Conservation (phyloP, 306 rosid species). For the Alnus glutinosa region DNA sequence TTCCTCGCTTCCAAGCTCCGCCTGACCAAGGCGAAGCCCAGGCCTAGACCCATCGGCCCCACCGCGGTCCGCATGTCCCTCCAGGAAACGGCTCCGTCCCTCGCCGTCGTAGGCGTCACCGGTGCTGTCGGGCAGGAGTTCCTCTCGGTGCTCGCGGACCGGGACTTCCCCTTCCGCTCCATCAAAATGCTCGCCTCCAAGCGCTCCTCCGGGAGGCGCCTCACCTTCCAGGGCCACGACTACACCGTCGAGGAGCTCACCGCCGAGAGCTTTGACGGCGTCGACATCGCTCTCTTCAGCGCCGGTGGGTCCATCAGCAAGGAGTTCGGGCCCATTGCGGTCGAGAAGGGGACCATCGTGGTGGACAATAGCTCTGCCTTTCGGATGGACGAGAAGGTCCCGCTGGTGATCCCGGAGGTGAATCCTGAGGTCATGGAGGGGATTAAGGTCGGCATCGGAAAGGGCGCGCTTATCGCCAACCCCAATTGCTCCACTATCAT, state of each 20-base stretch:
- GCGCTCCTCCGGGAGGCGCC: slow-evolving; percentile 76
- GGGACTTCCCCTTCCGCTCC: slow-evolving; percentile 89
- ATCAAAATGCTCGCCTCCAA: slow-evolving; percentile 97
- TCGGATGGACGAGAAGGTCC: slow-evolving; percentile 80
- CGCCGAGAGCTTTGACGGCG: slow-evolving; percentile 74
- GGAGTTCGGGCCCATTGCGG: slow-evolving; percentile 85
- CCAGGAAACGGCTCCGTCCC: slow-evolving; percentile 67
- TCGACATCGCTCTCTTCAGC: slow-evolving; percentile 91
- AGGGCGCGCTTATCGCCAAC: slow-evolving; percentile 87
- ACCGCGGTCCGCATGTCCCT: slow-evolving; percentile 66
- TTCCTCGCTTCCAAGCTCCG: slow-evolving; percentile 30
- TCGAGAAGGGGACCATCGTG: slow-evolving; percentile 69
- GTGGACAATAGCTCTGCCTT: slow-evolving; percentile 96
- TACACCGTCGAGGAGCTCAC: slow-evolving; percentile 83
- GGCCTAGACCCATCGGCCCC: slow-evolving; percentile 19
- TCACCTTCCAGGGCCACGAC: slow-evolving; percentile 53
- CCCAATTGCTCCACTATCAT: slow-evolving; percentile 98
- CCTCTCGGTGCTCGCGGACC: slow-evolving; percentile 90
- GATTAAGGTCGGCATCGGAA: slow-evolving; percentile 69
- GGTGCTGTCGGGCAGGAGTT: slow-evolving; percentile 99
- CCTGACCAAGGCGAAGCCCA: slow-evolving; percentile 25
- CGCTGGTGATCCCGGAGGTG: slow-evolving; percentile 93
- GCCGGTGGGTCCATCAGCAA: slow-evolving; percentile 95
- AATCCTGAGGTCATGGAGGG: slow-evolving; percentile 87
- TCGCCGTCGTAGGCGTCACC: slow-evolving; percentile 93